A percentile compares a stretch with the other conserved stretches of the same genome.
These are phyloP conservation scores for Rosellinia necatrix DNA, from an alignment of 2,329 filamentous ascomycete genomes.

Conservation along the genomic window DNA sequence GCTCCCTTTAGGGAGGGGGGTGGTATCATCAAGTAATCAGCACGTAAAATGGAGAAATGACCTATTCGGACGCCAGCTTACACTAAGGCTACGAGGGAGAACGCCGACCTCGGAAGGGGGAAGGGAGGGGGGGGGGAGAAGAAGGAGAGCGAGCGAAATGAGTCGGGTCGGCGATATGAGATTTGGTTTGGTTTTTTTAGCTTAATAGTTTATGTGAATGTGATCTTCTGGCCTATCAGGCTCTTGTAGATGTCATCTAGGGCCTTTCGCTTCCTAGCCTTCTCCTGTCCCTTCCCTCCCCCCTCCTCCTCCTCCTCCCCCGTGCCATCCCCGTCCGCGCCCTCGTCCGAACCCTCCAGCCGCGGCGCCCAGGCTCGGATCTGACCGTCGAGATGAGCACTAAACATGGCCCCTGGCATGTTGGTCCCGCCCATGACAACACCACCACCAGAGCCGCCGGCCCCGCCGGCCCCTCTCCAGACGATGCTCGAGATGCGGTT, in stretches of 20 bases:
- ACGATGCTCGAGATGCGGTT: slow-evolving; percentile 75
- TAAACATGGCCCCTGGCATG: slow-evolving; percentile 67
- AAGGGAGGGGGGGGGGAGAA: too few species aligned
- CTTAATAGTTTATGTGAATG: slow-evolving; percentile 59
- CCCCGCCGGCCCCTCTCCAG: slow-evolving; percentile 70
- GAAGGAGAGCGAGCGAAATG: too few species aligned
- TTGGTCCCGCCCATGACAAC: slow-evolving; percentile 64
- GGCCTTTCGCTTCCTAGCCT: slow-evolving; percentile 74
- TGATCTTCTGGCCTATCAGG: slow-evolving; percentile 73
- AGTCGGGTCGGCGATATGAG: too few species aligned
- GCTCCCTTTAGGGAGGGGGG: not conserved
- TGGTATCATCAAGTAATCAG: too few species aligned
- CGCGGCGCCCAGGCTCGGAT: slow-evolving; percentile 79
- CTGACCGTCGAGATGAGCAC: slow-evolving; percentile 80
- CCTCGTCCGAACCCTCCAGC: slow-evolving; percentile 54
- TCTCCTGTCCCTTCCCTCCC: slow-evolving; percentile 49
- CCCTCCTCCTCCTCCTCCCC: slow-evolving; percentile 47
- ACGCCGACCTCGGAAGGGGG: too few species aligned
- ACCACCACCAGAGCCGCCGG: slow-evolving; percentile 60
- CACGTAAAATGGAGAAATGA: too few species aligned
- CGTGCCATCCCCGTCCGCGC: slow-evolving; percentile 51
- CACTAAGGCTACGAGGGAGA: too few species aligned
- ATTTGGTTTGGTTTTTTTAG: too few species aligned
- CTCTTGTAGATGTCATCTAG: slow-evolving; percentile 80
- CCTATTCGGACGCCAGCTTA: too few species aligned